Conservation (phyloP, 495 filamentous ascomycete species). For the Astrothelium macrocarpum region DNA sequence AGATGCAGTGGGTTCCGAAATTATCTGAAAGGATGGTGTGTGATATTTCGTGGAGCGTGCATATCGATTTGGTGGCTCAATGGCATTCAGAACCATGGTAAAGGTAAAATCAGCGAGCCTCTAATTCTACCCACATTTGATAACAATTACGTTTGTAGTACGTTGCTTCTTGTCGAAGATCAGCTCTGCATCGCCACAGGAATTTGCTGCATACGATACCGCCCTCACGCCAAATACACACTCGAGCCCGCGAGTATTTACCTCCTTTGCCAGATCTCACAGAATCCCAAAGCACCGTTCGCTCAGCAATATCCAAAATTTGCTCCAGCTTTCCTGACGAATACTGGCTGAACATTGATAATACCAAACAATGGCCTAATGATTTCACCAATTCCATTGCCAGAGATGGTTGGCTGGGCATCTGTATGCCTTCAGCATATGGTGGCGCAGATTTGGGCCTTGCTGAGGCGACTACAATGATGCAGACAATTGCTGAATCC, state of each 20-base stretch:
- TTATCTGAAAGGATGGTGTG: not conserved
- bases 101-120: not conserved
- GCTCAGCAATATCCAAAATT: conserved; percentile 24
- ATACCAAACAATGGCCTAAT: conserved; percentile 17
- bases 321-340: conserved; percentile 20
- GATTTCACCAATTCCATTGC: conserved; percentile 25
- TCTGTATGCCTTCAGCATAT: conserved; percentile 24
- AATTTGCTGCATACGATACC: not conserved
- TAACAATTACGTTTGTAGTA: not conserved
- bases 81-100: not conserved
- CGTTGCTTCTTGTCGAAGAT: not conserved
- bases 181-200: not conserved
- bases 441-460: conserved; percentile 26
- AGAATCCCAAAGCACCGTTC: conserved; percentile 24
- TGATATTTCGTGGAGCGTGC: not conserved
- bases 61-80: not conserved
- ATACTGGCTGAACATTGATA: conserved; percentile 25
- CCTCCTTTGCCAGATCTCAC: conserved; percentile 22
- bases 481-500: conserved; percentile 27
- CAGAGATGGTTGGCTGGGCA: conserved; percentile 26
- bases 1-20: not conserved
- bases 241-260: conserved; percentile 15
- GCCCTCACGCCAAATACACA: not conserved
- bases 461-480: conserved; percentile 25
- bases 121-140: not conserved